Evolutionary conservation across 2,329 filamentous ascomycete species (phyloP).

Genomic region (Fusarium sp.): DNA sequence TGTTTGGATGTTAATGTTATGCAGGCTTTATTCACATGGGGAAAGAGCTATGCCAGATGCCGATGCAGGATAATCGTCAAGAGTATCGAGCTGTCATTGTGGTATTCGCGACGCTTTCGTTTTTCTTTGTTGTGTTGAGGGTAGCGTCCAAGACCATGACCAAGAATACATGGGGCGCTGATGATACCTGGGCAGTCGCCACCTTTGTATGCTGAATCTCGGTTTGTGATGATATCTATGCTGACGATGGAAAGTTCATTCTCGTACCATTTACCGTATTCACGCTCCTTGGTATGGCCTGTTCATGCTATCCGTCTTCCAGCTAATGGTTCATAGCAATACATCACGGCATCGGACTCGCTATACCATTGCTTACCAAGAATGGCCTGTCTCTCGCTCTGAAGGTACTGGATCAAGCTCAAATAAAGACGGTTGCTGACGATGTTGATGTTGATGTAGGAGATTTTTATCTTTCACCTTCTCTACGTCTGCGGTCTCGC

Average conservation of each 20-base stretch:
- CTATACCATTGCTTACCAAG: background rate
- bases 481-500: background rate
- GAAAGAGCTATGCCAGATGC: background rate
- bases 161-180: background rate
- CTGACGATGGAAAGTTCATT: background rate
- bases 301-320: fast-evolving
- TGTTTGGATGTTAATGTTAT: fast-evolving
- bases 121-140: background rate
- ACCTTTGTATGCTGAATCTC: background rate
- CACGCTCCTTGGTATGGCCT: background rate
- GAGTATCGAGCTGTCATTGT: background rate
- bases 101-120: background rate
- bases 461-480: background rate
- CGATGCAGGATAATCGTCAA: background rate
- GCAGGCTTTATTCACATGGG: background rate
- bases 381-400: background rate
- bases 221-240: fast-evolving
- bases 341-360: background rate
- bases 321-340: background rate
- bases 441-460: background rate
- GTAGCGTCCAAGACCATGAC: background rate
- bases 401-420: background rate
- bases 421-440: fast-evolving
- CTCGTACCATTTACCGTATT: background rate
- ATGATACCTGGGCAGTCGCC: background rate